Conservation (phyloP, 495 filamentous ascomycete genomes). For the Amniculicola lignicola region DNA sequence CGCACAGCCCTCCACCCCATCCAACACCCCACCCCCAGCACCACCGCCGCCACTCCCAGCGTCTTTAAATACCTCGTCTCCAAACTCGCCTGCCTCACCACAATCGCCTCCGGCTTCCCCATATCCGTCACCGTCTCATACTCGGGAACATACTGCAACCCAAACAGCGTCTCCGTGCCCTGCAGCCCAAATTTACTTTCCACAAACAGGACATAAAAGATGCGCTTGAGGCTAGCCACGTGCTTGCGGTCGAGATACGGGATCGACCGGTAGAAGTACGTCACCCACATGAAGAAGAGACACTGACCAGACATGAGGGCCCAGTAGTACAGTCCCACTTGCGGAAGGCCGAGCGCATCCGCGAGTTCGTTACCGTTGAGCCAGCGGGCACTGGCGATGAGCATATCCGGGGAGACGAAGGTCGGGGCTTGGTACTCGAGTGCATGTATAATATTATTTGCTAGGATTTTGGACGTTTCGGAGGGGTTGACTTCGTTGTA, state of each 20-base stretch:
- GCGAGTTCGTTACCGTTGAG: conserved; percentile 64
- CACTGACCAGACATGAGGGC: conserved; percentile 65
- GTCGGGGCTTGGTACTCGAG: conserved; percentile 61
- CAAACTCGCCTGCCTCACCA: conserved; percentile 27
- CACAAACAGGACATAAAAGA: conserved; percentile 55
- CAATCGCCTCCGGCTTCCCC: conserved; percentile 36
- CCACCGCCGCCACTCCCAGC: conserved; percentile 32
- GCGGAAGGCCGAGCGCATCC: conserved; percentile 58
- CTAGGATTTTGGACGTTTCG: conserved; percentile 57
- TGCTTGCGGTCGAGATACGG: conserved; percentile 56
- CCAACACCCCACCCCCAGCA: conserved; percentile 35
- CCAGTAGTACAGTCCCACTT: conserved; percentile 56
- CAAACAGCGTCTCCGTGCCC: conserved; percentile 53
- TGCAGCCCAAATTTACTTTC: conserved; percentile 54
- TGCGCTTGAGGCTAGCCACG: conserved; percentile 52
- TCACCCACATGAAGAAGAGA: conserved; percentile 56
- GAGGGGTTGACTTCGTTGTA: conserved; percentile 63
- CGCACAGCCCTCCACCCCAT: conserved; percentile 21
- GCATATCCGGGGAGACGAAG: conserved; percentile 55
- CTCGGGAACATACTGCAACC: conserved; percentile 65
- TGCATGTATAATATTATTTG: conserved; percentile 69
- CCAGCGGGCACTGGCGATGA: conserved; percentile 64
- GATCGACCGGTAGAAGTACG: conserved; percentile 56
- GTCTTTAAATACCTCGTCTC: conserved; percentile 43
- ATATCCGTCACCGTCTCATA: conserved; percentile 44